Evolutionary conservation across 176 grass and related monocot species (phyloP), one percentile per base, ranked within the genome.

Genomic region (Avena eriantha): DNA sequence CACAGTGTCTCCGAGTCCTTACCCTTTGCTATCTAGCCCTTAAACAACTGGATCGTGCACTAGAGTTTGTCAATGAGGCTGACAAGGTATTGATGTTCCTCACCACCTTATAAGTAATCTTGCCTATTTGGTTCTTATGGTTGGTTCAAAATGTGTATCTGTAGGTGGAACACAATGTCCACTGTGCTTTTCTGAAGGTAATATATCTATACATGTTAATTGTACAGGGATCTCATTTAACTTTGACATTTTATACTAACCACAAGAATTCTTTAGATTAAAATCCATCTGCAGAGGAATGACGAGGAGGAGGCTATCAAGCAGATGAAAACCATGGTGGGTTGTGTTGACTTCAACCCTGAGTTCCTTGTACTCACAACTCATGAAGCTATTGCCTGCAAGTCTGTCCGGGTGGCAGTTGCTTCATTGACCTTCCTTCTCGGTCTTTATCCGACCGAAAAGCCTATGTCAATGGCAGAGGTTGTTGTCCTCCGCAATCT

Each of bases 161-260:
- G 83, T 72, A 98, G 97, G 87, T 98, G 70, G 90, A 98, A 76
- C 94, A 92, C 59, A 96, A 80, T 73, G 82, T 91, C 81, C 82
- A 54, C 29, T 98, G 92, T 84, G 92, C 87, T 86, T 98, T 98
- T 85, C 80, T 96, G 45, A 98, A 96, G 97, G 94, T 98, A 94
- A 65, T 15, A 48, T 64, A 16, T 74, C 46, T 65, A 70, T 31
- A 33, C 36, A 74, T 75, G 5, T 60, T 75, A 63, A 26, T 79
- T 81, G 36, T 82, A 49, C 47, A 79, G 5, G 49, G 46, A 73
- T 22, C 3, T 72, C 22, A 79, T 84, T 59, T 86, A 75, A 17
- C 74, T 88, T 79, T 54, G 46, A 12, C 56, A 86, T 41, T 70
- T 76, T 68, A 29, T 92, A 80, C 86, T 95, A 87, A 93, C 71